Evolutionary conservation across 2,329 filamentous ascomycete species (phyloP).

Genomic region (Monilinia fructicola): DNA sequence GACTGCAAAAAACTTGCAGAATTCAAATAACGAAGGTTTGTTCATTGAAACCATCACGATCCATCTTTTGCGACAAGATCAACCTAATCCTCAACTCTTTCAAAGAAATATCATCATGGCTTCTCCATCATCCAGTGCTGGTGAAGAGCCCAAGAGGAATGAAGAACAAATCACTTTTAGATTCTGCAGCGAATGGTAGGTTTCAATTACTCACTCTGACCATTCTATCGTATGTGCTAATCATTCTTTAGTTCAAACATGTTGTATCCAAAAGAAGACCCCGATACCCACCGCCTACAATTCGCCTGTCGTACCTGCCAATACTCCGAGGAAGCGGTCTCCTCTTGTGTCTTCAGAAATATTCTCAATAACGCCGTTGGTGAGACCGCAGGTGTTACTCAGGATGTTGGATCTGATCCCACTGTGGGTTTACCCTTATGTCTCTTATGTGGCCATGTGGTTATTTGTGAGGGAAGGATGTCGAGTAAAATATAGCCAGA

Average conservation of each 20-base stretch:
- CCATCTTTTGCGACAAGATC: background rate
- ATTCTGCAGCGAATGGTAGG: constrained; percentile 94
- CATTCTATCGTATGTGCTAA: constrained; percentile 30
- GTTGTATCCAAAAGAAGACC: constrained; percentile 95
- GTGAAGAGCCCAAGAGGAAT: constrained; percentile 48
- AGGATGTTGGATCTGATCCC: constrained; percentile 95
- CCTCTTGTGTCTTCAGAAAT: constrained; percentile 93
- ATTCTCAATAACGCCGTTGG: constrained; percentile 86
- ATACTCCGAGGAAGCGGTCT: constrained; percentile 82
- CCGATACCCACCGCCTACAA: constrained; percentile 77
- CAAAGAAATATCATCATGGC: constrained; percentile 48
- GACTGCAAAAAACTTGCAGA: background rate
- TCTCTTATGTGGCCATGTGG: constrained; percentile 48
- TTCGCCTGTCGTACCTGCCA: constrained; percentile 96
- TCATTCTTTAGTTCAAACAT: constrained; percentile 73
- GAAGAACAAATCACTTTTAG: constrained; percentile 88
- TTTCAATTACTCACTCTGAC: constrained; percentile 24
- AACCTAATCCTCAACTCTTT: background rate
- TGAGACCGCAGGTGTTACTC: constrained; percentile 94
- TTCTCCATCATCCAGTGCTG: constrained; percentile 53
- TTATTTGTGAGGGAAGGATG: constrained; percentile 43
- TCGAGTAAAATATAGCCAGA: background rate
- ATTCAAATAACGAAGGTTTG: background rate
- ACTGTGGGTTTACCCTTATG: constrained; percentile 77
- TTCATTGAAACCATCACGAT: background rate